phyloP scores from a whole-genome alignment of 441 rosid genomes.

The Aquilaria agallochum region DNA sequence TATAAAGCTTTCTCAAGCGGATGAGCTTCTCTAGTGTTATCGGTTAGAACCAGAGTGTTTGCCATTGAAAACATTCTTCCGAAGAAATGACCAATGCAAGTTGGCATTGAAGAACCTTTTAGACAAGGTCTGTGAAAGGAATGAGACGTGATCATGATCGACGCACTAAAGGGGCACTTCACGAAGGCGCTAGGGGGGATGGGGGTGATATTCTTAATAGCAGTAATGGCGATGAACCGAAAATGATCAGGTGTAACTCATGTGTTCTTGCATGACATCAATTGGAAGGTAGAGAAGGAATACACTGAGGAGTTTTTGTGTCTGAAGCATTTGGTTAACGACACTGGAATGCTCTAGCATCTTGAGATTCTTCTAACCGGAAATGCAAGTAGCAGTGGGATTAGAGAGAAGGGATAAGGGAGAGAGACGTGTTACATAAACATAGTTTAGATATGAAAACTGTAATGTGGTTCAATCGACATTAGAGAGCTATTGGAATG shows the following conservation, averaged over 20 bases:
- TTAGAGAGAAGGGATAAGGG: too few species aligned
- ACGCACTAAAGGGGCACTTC: conserved; percentile 48
- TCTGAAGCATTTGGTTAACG: too few species aligned
- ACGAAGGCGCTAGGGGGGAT: conserved; percentile 49
- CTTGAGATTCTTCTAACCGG: too few species aligned
- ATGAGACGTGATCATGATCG: conserved; percentile 12
- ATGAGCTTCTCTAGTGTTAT: conserved; percentile 17
- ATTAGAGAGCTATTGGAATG: too few species aligned
- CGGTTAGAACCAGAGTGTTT: conserved; percentile 13
- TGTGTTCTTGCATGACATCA: background rate
- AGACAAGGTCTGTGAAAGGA: conserved; percentile 38
- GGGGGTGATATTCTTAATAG: conserved; percentile 46
- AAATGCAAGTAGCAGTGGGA: too few species aligned
- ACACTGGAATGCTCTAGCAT: too few species aligned
- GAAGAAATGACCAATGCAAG: conserved; percentile 15
- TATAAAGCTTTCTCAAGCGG: conserved; percentile 25
- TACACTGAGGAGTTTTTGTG: too few species aligned
- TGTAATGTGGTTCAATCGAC: too few species aligned
- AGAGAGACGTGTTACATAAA: too few species aligned
- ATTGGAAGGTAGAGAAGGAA: too few species aligned
- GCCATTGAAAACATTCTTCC: background rate
- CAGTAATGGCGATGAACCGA: conserved; percentile 44
- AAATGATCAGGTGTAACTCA: conserved; percentile 27
- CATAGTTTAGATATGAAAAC: conserved; percentile 15
- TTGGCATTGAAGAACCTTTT: conserved; percentile 35